phyloP scores from a whole-genome alignment of 352 stramenopile genomes.

The Phytophthora sp. region DNA sequence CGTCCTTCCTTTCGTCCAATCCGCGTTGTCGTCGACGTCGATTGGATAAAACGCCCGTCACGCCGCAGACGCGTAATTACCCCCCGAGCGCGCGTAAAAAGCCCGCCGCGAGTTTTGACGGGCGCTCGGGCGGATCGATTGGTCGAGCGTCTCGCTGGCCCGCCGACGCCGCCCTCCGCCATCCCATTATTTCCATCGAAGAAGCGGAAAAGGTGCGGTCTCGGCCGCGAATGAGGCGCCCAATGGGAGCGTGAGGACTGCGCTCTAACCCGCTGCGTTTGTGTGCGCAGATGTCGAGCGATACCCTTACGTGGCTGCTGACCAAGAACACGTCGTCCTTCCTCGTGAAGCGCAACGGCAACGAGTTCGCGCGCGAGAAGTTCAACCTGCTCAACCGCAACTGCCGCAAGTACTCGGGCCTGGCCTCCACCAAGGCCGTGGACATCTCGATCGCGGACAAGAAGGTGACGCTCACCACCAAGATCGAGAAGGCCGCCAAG shows the following conservation, averaged over 20 bases:
- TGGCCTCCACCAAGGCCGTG: slow-evolving; percentile 94
- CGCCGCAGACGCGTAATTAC: too few relatives aligned
- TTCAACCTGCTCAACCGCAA: slow-evolving; percentile 97
- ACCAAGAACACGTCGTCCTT: slow-evolving; percentile 97
- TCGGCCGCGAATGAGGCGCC: background rate
- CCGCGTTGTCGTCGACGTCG: background rate
- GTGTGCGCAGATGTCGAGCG: slow-evolving; percentile 77
- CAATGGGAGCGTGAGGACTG: background rate
- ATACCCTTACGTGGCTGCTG: slow-evolving; percentile 97
- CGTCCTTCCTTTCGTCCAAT: background rate
- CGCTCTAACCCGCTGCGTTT: too few relatives aligned
- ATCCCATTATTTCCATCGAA: slow-evolving; percentile 90
- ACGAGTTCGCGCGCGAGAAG: slow-evolving; percentile 93
- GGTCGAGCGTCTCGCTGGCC: slow-evolving; percentile 59
- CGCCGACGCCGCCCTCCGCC: slow-evolving; percentile 18
- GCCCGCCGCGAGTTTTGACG: slow-evolving; percentile 41
- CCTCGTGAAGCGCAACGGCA: slow-evolving; percentile 93
- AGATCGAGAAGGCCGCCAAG: slow-evolving; percentile 73
- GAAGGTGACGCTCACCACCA: slow-evolving; percentile 87
- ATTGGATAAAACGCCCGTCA: slow-evolving; percentile 5
- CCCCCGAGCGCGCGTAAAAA: slow-evolving; percentile 11
- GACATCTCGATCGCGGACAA: slow-evolving; percentile 91
- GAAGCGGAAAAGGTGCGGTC: slow-evolving; percentile 69
- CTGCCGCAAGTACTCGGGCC: slow-evolving; percentile 96
- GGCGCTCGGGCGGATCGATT: slow-evolving; percentile 64